Evolutionary conservation across 2,329 filamentous ascomycete species (phyloP).

Genomic region (Penicillium corylophilum): DNA sequence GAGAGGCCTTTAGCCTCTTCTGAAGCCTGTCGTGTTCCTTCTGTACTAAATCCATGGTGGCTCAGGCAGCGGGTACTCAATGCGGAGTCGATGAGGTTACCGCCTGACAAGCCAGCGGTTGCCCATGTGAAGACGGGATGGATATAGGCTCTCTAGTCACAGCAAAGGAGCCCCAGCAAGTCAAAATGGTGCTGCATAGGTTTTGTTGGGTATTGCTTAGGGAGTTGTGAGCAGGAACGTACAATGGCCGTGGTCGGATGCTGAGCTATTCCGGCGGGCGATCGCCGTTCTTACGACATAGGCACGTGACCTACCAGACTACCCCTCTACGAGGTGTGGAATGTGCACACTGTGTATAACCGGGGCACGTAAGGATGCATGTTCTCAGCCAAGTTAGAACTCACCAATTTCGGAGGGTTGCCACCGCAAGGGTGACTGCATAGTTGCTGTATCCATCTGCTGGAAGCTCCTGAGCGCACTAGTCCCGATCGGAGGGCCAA

Average conservation of each 20-base stretch:
- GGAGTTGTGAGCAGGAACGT: background rate
- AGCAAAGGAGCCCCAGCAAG: background rate
- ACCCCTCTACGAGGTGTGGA: background rate
- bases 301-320: conserved; percentile 15
- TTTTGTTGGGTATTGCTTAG: background rate
- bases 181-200: background rate
- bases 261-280: conserved; percentile 14
- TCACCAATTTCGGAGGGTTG: background rate
- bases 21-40: conserved; percentile 73
- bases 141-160: background rate
- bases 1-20: conserved; percentile 66
- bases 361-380: background rate
- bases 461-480: background rate
- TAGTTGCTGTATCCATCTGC: background rate
- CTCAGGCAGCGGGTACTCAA: conserved; percentile 16
- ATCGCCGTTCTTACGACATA: conserved; percentile 21
- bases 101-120: conserved; percentile 18
- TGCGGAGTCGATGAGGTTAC: conserved; percentile 33
- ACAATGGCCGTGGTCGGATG: background rate
- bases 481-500: background rate
- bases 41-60: conserved; percentile 63
- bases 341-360: background rate
- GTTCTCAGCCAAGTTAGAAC: no score
- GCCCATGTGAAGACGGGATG: conserved; percentile 25
- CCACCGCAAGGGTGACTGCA: background rate